Base-by-base conservation (phyloP, 179 eudicot species). In the Carnegiea gigantea region DNA sequence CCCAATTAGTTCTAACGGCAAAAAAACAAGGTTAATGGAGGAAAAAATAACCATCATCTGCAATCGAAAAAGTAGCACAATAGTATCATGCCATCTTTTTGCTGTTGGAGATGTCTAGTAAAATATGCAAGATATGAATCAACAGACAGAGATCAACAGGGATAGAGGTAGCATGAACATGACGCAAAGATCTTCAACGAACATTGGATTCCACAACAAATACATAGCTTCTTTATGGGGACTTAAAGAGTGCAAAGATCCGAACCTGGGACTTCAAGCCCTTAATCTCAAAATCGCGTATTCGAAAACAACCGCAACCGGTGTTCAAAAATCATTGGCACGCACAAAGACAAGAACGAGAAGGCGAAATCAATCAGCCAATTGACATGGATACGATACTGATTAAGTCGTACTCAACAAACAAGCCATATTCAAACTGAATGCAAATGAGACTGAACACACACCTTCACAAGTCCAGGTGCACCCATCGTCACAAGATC, bases 401-500 rank as follows among this genome's bases (percentile, higher is more conserved):
- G 46, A 24, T 62, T 76, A 15, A 38, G 15, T 59, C 82, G 70
- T 62, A 76, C 62, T 36, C 81, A 48, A 81, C 78, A 79, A 86
- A 75, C 65, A 59, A 81, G 72, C 86, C 76, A 86, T 48, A 62
- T 68, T 8, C 46, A 53, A 36, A 71, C 38, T 49, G 36, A 73
- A 82, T 30, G 57, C n/a, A 15, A 17, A 30, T 72, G 10, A 62
- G 78, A 49, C 46, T 38, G 53, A 51, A 59, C 79, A 83, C 85
- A 48, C 80, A 88, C 99, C 98, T 96, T 96, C 59, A 84, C 94
- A 89, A 91, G 90, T 86, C 84, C 89, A 79, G 99, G 98, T 70
- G 92, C 93, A 49, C 80, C 92, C 83, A 94, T 88, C 72, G 97
- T 79, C 68, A 93, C 99, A 53, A 96, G 89, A 84, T 96, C 99